phyloP scores from a whole-genome alignment of 2,329 filamentous ascomycete genomes.

The Apiospora aurea region DNA sequence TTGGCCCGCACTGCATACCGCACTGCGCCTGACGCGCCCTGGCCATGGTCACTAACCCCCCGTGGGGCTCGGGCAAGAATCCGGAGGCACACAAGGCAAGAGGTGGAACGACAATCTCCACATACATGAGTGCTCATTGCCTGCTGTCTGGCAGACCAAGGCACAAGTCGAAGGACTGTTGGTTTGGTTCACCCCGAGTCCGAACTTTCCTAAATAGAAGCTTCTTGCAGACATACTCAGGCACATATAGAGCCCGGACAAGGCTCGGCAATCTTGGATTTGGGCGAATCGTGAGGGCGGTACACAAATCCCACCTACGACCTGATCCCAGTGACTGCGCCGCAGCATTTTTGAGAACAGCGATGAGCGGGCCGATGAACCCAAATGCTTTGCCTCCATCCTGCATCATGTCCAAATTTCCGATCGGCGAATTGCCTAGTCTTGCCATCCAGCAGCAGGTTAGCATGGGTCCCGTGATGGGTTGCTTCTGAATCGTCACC shows the following conservation, averaged over 20 bases:
- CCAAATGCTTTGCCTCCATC: neutral
- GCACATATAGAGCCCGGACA: neutral
- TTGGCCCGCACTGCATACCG: neutral
- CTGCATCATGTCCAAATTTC: constrained; percentile 13
- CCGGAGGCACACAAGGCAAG: neutral
- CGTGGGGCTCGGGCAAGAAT: neutral
- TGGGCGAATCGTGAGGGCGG: too few relatives aligned
- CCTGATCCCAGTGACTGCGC: neutral
- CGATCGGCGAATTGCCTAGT: neutral
- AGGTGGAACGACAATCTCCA: constrained; percentile 3
- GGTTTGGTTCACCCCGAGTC: neutral
- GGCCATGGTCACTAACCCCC: neutral
- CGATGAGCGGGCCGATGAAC: neutral
- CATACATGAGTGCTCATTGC: neutral
- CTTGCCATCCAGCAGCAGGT: neutral
- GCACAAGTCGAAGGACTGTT: neutral
- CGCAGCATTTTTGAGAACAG: neutral
- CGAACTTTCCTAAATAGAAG: neutral
- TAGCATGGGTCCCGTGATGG: neutral
- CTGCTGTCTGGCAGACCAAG: neutral
- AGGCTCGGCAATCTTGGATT: neutral
- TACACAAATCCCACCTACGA: too few relatives aligned
- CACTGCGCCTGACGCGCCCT: neutral
- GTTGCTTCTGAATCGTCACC: neutral
- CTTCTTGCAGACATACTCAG: neutral